Conservation (phyloP, 306 rosid species). For the Lablab purpureus region DNA sequence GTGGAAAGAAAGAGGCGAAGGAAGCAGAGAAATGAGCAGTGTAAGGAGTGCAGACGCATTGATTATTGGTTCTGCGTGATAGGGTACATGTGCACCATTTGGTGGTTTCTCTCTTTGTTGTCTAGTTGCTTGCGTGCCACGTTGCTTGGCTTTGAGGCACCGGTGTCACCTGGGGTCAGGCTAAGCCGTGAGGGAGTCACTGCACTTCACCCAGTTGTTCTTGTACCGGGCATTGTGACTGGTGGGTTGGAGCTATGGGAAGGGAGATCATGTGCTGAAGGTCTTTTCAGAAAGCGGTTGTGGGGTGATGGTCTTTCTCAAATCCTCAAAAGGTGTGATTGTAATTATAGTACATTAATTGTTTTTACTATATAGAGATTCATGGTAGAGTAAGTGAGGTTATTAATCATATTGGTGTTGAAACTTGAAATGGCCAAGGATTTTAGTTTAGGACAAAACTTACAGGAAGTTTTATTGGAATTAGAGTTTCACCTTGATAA, state of each 20-base stretch:
- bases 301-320: conserved; percentile 79
- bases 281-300: conserved; percentile 65
- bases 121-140: conserved; percentile 53
- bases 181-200: conserved; percentile 61
- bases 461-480: background rate
- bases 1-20: conserved; percentile 42
- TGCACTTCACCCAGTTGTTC: conserved; percentile 72
- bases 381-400: background rate
- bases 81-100: conserved; percentile 67
- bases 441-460: background rate
- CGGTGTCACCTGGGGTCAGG: conserved; percentile 69
- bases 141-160: conserved; percentile 56
- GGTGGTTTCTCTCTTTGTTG: conserved; percentile 73
- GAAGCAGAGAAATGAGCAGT: conserved; percentile 37
- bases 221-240: conserved; percentile 81
- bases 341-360: background rate
- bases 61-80: conserved; percentile 68
- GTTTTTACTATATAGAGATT: background rate
- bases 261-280: conserved; percentile 79
- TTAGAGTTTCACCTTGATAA: background rate
- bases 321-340: conserved; percentile 62
- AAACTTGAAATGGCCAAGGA: conserved; percentile 3
- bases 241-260: conserved; percentile 84
- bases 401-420: background rate
- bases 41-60: conserved; percentile 61